Evolutionary conservation across 495 filamentous ascomycete genomes (phyloP).

Genomic region (Hypoxylon perforatum): DNA sequence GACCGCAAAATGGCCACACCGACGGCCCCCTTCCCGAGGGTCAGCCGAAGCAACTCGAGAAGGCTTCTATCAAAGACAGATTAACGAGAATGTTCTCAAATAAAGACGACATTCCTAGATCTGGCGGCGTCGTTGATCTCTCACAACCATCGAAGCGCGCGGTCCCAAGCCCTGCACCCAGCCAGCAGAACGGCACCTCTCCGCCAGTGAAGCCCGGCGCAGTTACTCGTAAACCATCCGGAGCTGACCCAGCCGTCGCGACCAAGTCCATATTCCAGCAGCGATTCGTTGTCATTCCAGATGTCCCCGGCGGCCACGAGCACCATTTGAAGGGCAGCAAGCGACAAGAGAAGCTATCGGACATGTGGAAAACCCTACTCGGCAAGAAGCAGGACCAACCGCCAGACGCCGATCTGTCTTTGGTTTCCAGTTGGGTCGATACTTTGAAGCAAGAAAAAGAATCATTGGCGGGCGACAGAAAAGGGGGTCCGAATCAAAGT

Average conservation of each 20-base stretch:
- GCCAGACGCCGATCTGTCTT: slow-evolving; percentile 83
- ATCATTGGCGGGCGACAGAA: slow-evolving; percentile 74
- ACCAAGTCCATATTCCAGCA: slow-evolving; percentile 45
- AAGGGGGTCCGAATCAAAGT: slow-evolving; percentile 78
- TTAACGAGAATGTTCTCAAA: slow-evolving; percentile 63
- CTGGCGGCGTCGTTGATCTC: slow-evolving; percentile 32
- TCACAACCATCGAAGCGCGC: slow-evolving; percentile 42
- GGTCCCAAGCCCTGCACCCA: slow-evolving; percentile 41
- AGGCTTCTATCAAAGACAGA: slow-evolving; percentile 60
- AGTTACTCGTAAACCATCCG: slow-evolving; percentile 42
- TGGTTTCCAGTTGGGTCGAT: slow-evolving; percentile 97
- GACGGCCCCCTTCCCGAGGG: slow-evolving; percentile 38
- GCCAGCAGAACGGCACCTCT: slow-evolving; percentile 30
- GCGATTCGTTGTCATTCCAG: slow-evolving; percentile 56
- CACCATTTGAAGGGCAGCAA: slow-evolving; percentile 88
- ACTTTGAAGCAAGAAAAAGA: slow-evolving; percentile 90
- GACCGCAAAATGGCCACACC: slow-evolving; percentile 51
- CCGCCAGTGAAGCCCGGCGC: slow-evolving; percentile 37
- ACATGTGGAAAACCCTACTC: slow-evolving; percentile 86
- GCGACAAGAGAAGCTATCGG: slow-evolving; percentile 94
- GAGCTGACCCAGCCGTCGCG: slow-evolving; percentile 45
- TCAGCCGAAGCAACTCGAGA: slow-evolving; percentile 55
- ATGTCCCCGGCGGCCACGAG: slow-evolving; percentile 73
- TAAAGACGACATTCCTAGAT: slow-evolving; percentile 50
- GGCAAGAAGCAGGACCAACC: slow-evolving; percentile 80